Evolutionary conservation across 441 rosid genomes (phyloP).

Genomic region (Populus hybrid): DNA sequence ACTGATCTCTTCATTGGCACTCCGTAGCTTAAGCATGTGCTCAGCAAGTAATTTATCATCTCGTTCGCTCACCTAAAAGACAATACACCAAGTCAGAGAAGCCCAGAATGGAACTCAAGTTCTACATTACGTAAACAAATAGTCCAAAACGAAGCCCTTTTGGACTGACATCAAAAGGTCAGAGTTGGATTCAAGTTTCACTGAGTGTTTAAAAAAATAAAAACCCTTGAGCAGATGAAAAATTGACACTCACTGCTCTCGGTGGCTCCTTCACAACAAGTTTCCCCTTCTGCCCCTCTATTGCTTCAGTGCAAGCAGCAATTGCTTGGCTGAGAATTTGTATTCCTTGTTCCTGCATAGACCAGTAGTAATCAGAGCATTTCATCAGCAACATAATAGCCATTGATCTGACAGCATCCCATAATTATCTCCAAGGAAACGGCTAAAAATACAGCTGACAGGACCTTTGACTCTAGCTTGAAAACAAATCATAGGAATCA

Average conservation of each 20-base stretch:
- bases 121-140: too few relatives aligned
- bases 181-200: neutral
- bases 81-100: constrained; percentile 12
- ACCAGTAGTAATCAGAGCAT: constrained; percentile 10
- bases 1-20: constrained; percentile 77
- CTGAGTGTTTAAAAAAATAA: neutral
- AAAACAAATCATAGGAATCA: neutral
- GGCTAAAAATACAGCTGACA: neutral
- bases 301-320: constrained; percentile 65
- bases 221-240: neutral
- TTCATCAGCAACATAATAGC: neutral
- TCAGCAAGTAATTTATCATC: constrained; percentile 92
- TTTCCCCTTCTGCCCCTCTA: constrained; percentile 83
- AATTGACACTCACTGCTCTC: constrained; percentile 70
- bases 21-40: constrained; percentile 82
- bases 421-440: neutral
- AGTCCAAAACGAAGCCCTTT: neutral
- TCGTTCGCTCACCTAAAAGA: constrained; percentile 86
- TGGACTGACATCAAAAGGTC: neutral
- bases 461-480: neutral
- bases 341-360: constrained; percentile 86
- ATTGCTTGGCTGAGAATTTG: constrained; percentile 72
- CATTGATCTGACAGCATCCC: neutral
- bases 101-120: neutral
- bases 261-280: constrained; percentile 80